These are phyloP conservation scores for Candida silvicultrix DNA, from an alignment of 805 yeast genomes.

Conservation along the genomic window DNA sequence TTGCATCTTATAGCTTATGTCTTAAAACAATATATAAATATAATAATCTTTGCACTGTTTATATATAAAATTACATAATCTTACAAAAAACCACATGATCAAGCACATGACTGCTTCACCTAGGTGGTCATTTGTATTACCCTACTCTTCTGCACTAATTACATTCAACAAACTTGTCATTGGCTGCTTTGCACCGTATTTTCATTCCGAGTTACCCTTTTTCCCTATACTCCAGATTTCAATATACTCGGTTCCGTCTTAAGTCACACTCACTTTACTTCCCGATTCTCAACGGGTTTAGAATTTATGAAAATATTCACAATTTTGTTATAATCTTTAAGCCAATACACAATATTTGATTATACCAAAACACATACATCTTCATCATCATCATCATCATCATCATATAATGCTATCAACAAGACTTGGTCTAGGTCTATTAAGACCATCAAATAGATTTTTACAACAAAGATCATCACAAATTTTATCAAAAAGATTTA, in stretches of 20 bases:
- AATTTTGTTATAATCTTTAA: too few species aligned
- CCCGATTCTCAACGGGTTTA: background rate
- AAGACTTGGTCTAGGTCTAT: conserved; percentile 8
- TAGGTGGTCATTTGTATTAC: too few species aligned
- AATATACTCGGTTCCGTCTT: background rate
- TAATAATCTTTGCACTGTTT: too few species aligned
- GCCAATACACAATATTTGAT: too few species aligned
- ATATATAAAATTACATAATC: too few species aligned
- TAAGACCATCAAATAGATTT: conserved; percentile 1
- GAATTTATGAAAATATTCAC: too few species aligned
- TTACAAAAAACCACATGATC: too few species aligned
- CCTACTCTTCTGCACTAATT: too few species aligned
- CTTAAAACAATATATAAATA: too few species aligned
- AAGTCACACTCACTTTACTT: background rate
- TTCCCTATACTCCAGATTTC: background rate
- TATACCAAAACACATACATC: too few species aligned
- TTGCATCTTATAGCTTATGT: too few species aligned
- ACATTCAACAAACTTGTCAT: conserved; percentile 1
- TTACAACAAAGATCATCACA: background rate
- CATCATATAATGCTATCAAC: conserved; percentile 2
- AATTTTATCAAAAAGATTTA: conserved; percentile 5
- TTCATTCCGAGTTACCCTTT: background rate
- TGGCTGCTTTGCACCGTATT: background rate
- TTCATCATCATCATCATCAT: background rate
- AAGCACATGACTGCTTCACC: too few species aligned